Evolutionary conservation across 2,329 filamentous ascomycete genomes (phyloP).

Genomic region (Nothopassalora personata): DNA sequence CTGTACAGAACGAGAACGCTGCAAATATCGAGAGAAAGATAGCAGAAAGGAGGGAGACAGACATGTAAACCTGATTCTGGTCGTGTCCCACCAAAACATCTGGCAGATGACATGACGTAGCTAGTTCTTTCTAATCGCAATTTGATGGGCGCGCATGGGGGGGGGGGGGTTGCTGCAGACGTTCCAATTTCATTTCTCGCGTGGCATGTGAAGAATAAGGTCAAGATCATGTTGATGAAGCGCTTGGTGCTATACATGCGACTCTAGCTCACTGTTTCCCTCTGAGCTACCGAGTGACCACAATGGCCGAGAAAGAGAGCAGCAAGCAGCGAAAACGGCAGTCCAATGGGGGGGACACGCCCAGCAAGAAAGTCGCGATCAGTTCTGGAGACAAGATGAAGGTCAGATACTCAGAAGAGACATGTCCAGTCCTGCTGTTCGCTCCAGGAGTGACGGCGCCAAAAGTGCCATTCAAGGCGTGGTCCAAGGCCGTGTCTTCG

Average conservation of each 20-base stretch:
- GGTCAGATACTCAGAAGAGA: slow-evolving; percentile 23
- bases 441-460: slow-evolving; percentile 40
- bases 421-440: slow-evolving; percentile 29
- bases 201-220: background rate
- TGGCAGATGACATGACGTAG: too few relatives aligned
- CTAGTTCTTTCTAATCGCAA: background rate
- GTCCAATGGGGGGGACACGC: slow-evolving; percentile 39
- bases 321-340: slow-evolving; percentile 49
- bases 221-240: background rate
- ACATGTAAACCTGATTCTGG: background rate
- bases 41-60: background rate
- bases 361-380: slow-evolving; percentile 36
- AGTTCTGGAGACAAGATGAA: slow-evolving; percentile 21
- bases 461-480: slow-evolving; percentile 45
- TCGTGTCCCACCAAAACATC: background rate
- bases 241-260: too few relatives aligned
- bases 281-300: background rate
- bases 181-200: background rate
- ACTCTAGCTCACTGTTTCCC: background rate
- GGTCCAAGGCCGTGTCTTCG: slow-evolving; percentile 34
- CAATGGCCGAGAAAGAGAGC: slow-evolving; percentile 32
- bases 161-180: background rate
- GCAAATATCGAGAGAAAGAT: background rate
- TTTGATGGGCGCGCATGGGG: background rate
- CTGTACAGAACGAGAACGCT: background rate